Base-by-base conservation (phyloP, 2,329 filamentous ascomycete species). In the Cladosporium velox region DNA sequence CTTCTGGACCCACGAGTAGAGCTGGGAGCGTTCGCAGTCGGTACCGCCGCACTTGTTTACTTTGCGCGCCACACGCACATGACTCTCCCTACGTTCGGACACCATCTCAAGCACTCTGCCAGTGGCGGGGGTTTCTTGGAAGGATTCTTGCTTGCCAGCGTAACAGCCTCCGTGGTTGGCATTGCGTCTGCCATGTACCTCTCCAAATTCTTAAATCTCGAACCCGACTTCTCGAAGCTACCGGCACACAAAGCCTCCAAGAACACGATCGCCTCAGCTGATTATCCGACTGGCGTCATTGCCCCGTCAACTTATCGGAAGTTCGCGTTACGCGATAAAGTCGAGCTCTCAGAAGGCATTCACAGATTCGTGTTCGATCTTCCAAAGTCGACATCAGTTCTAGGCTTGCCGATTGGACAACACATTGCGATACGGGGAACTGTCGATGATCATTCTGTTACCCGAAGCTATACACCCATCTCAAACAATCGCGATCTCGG, bases 231-330 rank as follows among this genome's bases (percentile, higher is more conserved):
- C 63, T 38, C 59, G 4, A 62, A 60, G 6, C 70, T 69, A 69
- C 73, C 80, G 28, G 65, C 78, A 12, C 80, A 80, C 68, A 77
- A 79, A 63, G 82, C 81, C 65, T 49, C 55, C 1, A 6, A 41
- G 24, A 52, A 58, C 12, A 24, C 32, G 1, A 47, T 61, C 1
- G 47, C 60, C 0, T 70, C 64, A 59, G 57, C 58, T 65, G 66
- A 59, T 77, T 65, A 61, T 30, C 70, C 76, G 64, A 72, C 77
- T 63, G 84, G 83, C 7, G 84, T 84, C 74, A 77, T 87, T n/a
- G 79, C 85, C 44, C 78, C 85, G 0, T 77, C 81, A 26, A 76
- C 77, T 18, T 87, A 82, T 71, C 80, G 82, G 63, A 73, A 74
- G 4, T 77, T 87, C 15, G 80, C 82, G 0, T 76, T 87, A 21